phyloP scores from a whole-genome alignment of 2,329 filamentous ascomycete species.

The Davidsoniella neocaledoniae region DNA sequence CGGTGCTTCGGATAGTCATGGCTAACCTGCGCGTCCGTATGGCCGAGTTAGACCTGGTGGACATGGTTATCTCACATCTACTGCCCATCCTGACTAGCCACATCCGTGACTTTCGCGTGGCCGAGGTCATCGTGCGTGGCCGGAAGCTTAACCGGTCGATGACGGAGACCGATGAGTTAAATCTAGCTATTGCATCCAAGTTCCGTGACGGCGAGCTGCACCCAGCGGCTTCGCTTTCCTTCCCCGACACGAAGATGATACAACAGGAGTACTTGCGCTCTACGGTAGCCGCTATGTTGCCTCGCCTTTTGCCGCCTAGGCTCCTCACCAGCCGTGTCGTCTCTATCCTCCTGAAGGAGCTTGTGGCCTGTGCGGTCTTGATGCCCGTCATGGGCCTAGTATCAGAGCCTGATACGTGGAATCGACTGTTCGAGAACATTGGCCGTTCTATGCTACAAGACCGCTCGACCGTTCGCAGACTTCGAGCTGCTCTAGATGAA shows the following conservation, averaged over 20 bases:
- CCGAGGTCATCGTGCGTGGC: conserved; percentile 72
- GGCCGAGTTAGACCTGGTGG: conserved; percentile 63
- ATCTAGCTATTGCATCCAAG: conserved; percentile 87
- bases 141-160: conserved; percentile 75
- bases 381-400: conserved; percentile 65
- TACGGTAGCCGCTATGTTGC: conserved; percentile 55
- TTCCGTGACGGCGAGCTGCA: conserved; percentile 82
- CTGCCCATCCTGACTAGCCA: conserved; percentile 81
- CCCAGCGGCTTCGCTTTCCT: conserved; percentile 64
- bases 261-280: conserved; percentile 81
- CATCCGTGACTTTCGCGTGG: conserved; percentile 78
- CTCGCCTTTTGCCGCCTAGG: conserved; percentile 53
- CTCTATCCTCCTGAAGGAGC: conserved; percentile 65
- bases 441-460: conserved; percentile 81
- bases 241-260: conserved; percentile 65
- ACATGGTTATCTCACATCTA: conserved; percentile 62
- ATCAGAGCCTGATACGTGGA: conserved; percentile 91
- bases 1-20: conserved; percentile 56
- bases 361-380: conserved; percentile 83
- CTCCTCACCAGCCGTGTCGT: conserved; percentile 70
- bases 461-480: conserved; percentile 79
- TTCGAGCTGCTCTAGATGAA: conserved; percentile 82
- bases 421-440: conserved; percentile 83
- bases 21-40: conserved; percentile 55
- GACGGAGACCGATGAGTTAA: conserved; percentile 91